Base-by-base conservation (phyloP, 1,139 yeast genomes). In the Sugiyamaella japonica region DNA sequence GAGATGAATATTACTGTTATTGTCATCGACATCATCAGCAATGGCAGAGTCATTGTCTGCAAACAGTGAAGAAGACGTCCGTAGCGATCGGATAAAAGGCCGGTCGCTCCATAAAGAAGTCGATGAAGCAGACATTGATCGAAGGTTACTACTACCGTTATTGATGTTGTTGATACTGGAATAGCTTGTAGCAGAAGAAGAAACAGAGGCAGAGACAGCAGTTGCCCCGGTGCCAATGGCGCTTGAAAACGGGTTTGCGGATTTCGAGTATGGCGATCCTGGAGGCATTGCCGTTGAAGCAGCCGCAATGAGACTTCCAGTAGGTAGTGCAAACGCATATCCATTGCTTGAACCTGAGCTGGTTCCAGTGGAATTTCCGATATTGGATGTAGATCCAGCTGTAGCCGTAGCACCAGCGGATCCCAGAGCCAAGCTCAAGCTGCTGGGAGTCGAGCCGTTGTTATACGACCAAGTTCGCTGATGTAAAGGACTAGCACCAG, bases 31-130 rank as follows among this genome's bases (percentile, higher is more conserved):
- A 39, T 74, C 81, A 53, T 76, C 82, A 9, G 63, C 65, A 9
- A 76, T 69, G 0, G 80, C 81, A 44, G 75, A 74, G 32, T 71
- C 77, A 45, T 70, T 63, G 46, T 66, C 65, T 48, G 66, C 67
- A 10, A 55, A 44, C 20, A 50, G 17, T 13, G 41, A 48, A 15
- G 55, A 51, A 12, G 52, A 51, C 2, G 51, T 54, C n/a, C 55
- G 47, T 17, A 48, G 42, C 1, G 55, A 48, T 41, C 49, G 36
- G 8, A 48, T 40, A 10, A 43, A 38, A 12, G 54, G 56, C 12
- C 53, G 31, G 17, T 54, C 58, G 28, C 34, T 43, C 55, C 58
- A 53, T 12, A 55, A 46, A 7, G 58, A 38, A 17, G 56, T 50
- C 7, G 58, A 46, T 12, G 56, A 53, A n/a, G 56, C 46, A 6